Evolutionary conservation across 2,329 filamentous ascomycete species (phyloP).

Genomic region (Nigrospora sphaerica): DNA sequence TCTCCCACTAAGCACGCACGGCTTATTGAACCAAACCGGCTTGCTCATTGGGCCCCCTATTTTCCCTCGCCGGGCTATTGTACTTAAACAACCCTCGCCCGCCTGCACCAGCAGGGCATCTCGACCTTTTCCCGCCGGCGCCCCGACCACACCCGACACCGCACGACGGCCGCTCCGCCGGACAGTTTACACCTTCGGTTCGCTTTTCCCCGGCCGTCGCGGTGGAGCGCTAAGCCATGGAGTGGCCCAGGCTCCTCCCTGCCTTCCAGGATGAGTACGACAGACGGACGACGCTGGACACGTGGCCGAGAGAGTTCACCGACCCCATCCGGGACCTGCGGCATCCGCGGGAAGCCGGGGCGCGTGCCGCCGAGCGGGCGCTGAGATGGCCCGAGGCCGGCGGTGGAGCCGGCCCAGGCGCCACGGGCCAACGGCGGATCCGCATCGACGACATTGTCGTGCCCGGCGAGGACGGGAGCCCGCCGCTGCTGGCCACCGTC

Average conservation of each 20-base stretch:
- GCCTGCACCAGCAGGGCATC: not conserved
- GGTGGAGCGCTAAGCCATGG: not conserved
- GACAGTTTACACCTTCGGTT: no score
- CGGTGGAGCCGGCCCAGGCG: not conserved
- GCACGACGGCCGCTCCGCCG: no score
- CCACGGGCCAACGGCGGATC: not conserved
- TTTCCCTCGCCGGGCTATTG: no score
- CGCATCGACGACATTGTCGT: not conserved
- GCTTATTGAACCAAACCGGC: no score
- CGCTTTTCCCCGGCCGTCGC: no score
- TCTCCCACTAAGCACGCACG: no score
- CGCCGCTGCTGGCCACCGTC: constrained; percentile 4
- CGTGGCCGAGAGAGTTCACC: not conserved
- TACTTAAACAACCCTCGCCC: not conserved
- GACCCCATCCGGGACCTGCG: not conserved
- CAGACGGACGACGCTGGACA: not conserved
- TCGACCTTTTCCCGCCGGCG: no score
- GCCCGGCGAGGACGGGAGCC: constrained; percentile 14
- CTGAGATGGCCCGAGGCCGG: not conserved
- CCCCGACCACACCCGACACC: no score
- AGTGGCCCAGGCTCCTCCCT: not conserved
- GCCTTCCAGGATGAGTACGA: constrained; percentile 1
- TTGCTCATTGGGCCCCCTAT: no score
- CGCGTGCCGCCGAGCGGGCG: not conserved
- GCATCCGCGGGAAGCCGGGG: not conserved